Evolutionary conservation across 345 rosid species (phyloP), one percentile per base, ranked within the genome.

Genomic region (Sisymbrium irio): DNA sequence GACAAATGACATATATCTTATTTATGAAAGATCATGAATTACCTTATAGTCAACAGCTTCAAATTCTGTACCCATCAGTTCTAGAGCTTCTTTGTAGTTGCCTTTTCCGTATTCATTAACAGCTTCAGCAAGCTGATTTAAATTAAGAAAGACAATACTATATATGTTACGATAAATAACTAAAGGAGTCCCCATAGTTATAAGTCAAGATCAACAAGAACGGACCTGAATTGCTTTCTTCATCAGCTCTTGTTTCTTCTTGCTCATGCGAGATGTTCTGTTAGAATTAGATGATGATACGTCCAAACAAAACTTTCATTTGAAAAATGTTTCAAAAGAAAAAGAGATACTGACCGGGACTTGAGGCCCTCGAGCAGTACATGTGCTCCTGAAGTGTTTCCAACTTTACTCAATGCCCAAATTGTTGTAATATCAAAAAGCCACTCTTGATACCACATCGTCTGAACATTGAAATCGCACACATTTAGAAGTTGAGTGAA

Each of bases 101-200:
- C 89, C 92, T 62, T 55, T 81, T 13, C 90, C 92, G 32, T 82
- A 86, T 65, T 85, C 87, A 25, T 71, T 80, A 15, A 88, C 36
- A 60, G 93, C 90, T 80, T 86, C 90, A 12, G 96, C 97, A 74
- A 93, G 91, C 97, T 92, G 79, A 33, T 62, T 40, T 28, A 32
- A 39, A 45, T 10, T 1, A 40, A 47, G 37, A 65, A 55, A 35
- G 13, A 32, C 4, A n/a, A 19, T 69, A 19, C 9, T 20, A 45
- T 44, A 46, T 10, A 45, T 44, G 57, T 10, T 33, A 58, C 40
- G 13, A n/a, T n/a, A 37, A 51, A 8, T 15, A 41, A 25, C 17
- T n/a, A 19, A 68, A 17, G 55, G n/a, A 27, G n/a, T n/a, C 49
- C 14, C 37, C 35, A 25, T n/a, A 9, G 4, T 27, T 39, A 14